These are phyloP conservation scores for Boletus tylopilopsis DNA, from an alignment of 768 basidiomycete species.

Conservation along the genomic window DNA sequence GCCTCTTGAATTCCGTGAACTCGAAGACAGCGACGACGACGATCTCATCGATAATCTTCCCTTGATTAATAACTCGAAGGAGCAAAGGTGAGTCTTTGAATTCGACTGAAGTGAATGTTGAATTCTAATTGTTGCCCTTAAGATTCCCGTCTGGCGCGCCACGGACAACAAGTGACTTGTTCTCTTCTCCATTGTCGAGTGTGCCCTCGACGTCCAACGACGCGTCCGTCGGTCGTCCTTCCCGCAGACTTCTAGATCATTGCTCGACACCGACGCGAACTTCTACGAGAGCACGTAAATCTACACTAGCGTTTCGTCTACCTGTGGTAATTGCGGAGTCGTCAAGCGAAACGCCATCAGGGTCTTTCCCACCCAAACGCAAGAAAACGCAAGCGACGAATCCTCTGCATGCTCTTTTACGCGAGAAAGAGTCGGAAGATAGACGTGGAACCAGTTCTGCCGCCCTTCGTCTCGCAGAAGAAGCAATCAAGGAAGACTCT, in stretches of 20 bases:
- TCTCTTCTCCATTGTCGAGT: constrained; percentile 25
- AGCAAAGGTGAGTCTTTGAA: constrained; percentile 7
- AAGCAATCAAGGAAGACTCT: constrained; percentile 32
- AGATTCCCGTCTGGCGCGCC: constrained; percentile 8
- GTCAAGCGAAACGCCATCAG: neutral
- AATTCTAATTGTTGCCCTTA: neutral
- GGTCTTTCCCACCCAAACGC: neutral
- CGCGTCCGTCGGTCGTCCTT: neutral
- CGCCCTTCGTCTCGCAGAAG: constrained; percentile 46
- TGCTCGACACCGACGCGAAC: constrained; percentile 10
- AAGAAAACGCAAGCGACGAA: constrained; percentile 33
- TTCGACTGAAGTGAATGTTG: neutral
- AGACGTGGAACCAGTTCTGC: constrained; percentile 35
- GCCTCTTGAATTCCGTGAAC: constrained; percentile 36
- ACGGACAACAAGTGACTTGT: neutral
- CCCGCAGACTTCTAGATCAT: neutral
- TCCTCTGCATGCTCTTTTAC: constrained; percentile 53
- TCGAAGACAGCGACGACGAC: constrained; percentile 54
- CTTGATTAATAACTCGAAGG: constrained; percentile 2
- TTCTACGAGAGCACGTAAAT: constrained; percentile 21
- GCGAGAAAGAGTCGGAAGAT: constrained; percentile 42
- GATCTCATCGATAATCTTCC: constrained; percentile 30
- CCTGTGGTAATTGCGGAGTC: constrained; percentile 12
- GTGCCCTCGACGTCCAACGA: constrained; percentile 10
- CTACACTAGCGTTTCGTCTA: constrained; percentile 1